Base-by-base conservation (phyloP, 352 stramenopile genomes). In the Pythium grandisporangium region DNA sequence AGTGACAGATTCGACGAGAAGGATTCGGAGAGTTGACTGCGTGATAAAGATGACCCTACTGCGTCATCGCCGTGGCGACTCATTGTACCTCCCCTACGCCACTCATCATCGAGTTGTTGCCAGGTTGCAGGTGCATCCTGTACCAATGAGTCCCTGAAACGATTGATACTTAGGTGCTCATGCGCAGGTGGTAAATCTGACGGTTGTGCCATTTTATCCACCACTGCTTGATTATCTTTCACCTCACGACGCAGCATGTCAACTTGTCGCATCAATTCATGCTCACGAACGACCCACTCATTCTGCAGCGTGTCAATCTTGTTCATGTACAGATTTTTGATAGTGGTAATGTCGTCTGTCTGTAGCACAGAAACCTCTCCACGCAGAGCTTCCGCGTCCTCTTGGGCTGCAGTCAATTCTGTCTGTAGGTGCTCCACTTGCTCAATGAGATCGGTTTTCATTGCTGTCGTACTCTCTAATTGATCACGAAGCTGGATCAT, bases 321-420 rank as follows among this genome's bases (percentile, higher is more conserved):
- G 6, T 48, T 30, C 19, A 51, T 42, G 25, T 81, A 87, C 16
- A 72, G 48, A 17, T 33, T 33, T 12, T 64, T 63, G 37, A 87
- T 58, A 22, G 58, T 57, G 14, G 63, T 65, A 10, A 83, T 53
- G 34, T 90, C 73, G 4, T 72, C 69, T 5, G 69, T 70, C 51
- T 87, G 73, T 32, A 90, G 30, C 10, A 85, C 45, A 8, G 67
- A 60, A n/a, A 86, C 66, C 50, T 90, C 71, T 7, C 68, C 75
- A 24, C 48, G 58, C 24, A 90, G 54, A 1, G 73, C 50, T 25
- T 90, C 73, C 11, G 70, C 53, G 34, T 83, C 67, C 2, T 65
- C 66, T 35, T 76, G 50, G 0, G 69, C 40, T 0, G 66, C 61
- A 11, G 51, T 44, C 2, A 58, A 38, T 22, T 58, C 37, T 30